These are phyloP conservation scores for Hemisphaericaspora subhashii DNA, from an alignment of 1,139 yeast genomes.

Conservation along the genomic window DNA sequence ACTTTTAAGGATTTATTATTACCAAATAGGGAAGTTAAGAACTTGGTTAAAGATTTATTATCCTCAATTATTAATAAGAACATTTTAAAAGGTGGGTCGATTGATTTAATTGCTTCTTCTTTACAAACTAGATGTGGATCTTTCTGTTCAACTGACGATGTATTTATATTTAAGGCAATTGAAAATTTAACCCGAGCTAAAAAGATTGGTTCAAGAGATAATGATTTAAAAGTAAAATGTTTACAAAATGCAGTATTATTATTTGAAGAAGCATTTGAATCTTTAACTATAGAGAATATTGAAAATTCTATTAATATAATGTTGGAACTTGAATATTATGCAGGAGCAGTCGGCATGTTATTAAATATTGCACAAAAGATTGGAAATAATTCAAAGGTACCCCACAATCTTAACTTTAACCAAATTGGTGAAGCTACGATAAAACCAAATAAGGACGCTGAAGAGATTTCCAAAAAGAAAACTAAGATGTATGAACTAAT, in stretches of 20 bases:
- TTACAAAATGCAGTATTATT: slow-evolving; percentile 73
- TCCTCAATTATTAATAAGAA: slow-evolving; percentile 87
- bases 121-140: slow-evolving; percentile 93
- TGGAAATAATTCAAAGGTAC: slow-evolving; percentile 36
- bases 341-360: slow-evolving; percentile 85
- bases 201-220: slow-evolving; percentile 66
- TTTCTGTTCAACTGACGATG: slow-evolving; percentile 93
- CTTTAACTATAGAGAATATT: slow-evolving; percentile 74
- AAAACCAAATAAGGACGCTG: slow-evolving; percentile 11
- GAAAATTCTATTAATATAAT: slow-evolving; percentile 79
- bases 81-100: slow-evolving; percentile 89
- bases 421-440: slow-evolving; percentile 13
- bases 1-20: slow-evolving; percentile 77
- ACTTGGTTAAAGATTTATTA: slow-evolving; percentile 78
- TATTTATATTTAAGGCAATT: slow-evolving; percentile 87
- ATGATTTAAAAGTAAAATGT: slow-evolving; percentile 68
- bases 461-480: slow-evolving; percentile 33
- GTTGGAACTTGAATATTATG: slow-evolving; percentile 73
- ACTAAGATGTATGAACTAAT: slow-evolving; percentile 66
- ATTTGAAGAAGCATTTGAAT: slow-evolving; percentile 78
- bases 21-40: slow-evolving; percentile 59
- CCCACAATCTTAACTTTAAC: slow-evolving; percentile 8
- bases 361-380: slow-evolving; percentile 72
- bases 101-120: slow-evolving; percentile 84
- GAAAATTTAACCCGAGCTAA: slow-evolving; percentile 89